Evolutionary conservation across 202 grass and related monocot genomes (phyloP), one percentile per base, ranked within the genome.

Genomic region (Tripidium arundinaceum): DNA sequence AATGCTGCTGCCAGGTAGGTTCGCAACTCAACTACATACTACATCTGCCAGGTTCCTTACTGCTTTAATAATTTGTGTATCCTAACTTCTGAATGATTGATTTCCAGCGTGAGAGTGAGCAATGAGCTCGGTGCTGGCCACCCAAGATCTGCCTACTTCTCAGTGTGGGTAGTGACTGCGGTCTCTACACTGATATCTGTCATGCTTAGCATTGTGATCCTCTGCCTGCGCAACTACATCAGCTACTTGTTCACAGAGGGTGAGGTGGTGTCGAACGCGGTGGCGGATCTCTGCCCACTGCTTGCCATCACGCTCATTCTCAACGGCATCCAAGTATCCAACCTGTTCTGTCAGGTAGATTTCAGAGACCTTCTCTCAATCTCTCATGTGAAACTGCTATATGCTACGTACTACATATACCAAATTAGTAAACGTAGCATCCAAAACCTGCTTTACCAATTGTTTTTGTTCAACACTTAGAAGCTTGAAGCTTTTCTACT

Each of bases 251-350:
- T 97, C 49, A 97, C 93, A 0, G 90, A 91, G 58, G 90, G 90
- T n/a, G 81, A 91, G 85, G 62, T 78, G 40, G 93, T 97, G 13
- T 78, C 90, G 0, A 69, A 82, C 7, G 93, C 93, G 0, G 93
- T 97, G 50, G 79, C 93, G 0, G 90, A 80, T 31, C 86, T 97
- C 59, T 85, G 86, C 77, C 90, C 93, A 0, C 82, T 91, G 7
- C 88, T 97, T 0, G 90, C 93, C 14, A 25, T 27, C 86, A 97
- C 88, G 0, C 71, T 97, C 6, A 82, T 97, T 55, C 90, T 97
- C 31, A 97, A 97, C 52, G 93, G 93, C 66, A 93, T 97, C 66
- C n/a, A n/a, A n/a, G n/a, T n/a, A n/a, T n/a, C n/a, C 93, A 97
- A n/a, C 93, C 93, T 19, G 93, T 97, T 62, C 43, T 97, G 1